Base-by-base conservation (phyloP, 2,329 filamentous ascomycete genomes). In the Colletotrichum sp. region DNA sequence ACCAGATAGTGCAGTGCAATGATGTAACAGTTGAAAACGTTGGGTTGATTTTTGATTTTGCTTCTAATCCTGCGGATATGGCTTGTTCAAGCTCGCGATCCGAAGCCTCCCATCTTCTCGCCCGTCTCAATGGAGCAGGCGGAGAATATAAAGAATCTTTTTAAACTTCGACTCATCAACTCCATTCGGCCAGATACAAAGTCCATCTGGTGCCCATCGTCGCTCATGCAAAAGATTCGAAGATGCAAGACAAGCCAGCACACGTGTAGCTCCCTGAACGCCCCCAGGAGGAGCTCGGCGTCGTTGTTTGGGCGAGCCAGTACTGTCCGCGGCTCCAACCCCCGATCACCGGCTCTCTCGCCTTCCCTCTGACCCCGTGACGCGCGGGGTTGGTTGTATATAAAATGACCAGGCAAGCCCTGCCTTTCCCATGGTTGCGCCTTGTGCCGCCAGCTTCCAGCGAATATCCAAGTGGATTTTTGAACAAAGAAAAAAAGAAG, bases 191-290 rank as follows among this genome's bases (percentile, higher is more conserved):
- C 71, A 76, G 74, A 76, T 66, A 60, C 57, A 71, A 72, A 64
- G 30, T 39, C 32, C 32, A 15, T 77, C 75, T 77, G 75, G 65
- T 65, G 52, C 65, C 65, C 52, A 57, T 76, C 77, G 55, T 77
- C 77, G 77, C 76, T 78, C 77, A 78, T 78, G 77, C 76, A 77
- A 75, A 68, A 77, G 36, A 68, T 63, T 71, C 44, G 52, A 69
- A 72, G 63, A 73, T 76, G 73, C 64, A 52, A 73, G 69, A 76
- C 69, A 66, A 70, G 34, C 69, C 64, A 69, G 55, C 70, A 70
- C 57, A 76, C 69, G 39, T 72, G 69, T 77, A 75, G 67, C 72
- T 68, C 55, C 77, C 69, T 62, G 55, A 78, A 78, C 77, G 76
- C 77, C 52, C 76, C 49, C 16, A 34, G 39, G 67, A 71, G 34